Evolutionary conservation across 1,284 basidiomycete genomes (phyloP), one percentile per base, ranked within the genome.

Genomic region (Cryptococcus floricola): DNA sequence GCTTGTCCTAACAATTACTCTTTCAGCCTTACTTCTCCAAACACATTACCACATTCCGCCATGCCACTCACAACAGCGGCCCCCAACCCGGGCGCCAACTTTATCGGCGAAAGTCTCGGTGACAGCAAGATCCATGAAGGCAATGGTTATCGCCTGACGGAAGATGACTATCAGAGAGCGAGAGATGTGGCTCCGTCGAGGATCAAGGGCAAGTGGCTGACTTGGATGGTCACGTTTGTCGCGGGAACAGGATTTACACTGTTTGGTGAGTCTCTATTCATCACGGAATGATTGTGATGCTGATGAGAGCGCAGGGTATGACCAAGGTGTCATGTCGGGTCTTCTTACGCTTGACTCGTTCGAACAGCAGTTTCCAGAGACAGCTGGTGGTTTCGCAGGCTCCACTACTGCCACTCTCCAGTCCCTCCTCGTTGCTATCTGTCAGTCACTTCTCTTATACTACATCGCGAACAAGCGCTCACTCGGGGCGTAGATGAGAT

Each of bases 201-300:
- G 45, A 34, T 57, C 16, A 25, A 16, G 10, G 58, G 54, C 12
- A 56, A 56, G 23, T 45, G 48, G 41, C 39, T 59, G 14, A 52
- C 47, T 8, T 59, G 54, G 47, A 54, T 56, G 77, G 50, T 56
- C n/a, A 56, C 16, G 84, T 85, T 70, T 70, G 79, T 43, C 72
- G 27, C 57, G 16, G 57, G 57, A 16, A 58, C 49, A 7, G 57
- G 57, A 5, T 65, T 65, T 53, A 56, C 56, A 10, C 50, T 65
- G 18, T 68, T 70, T 47, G 66, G 67, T 69, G 55, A 62, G 69
- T 42, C 45, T 54, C 48, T 28, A 37, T 18, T 44, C 25, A n/a
- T 34, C 31, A 34, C 10, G 10, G 31, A 13, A 5, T 42, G 28
- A 23, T 14, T 25, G n/a, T 16, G 18, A n/a, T 27, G 7, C 28